Base-by-base conservation (phyloP, 2,329 filamentous ascomycete species). In the Penicillium expansum region DNA sequence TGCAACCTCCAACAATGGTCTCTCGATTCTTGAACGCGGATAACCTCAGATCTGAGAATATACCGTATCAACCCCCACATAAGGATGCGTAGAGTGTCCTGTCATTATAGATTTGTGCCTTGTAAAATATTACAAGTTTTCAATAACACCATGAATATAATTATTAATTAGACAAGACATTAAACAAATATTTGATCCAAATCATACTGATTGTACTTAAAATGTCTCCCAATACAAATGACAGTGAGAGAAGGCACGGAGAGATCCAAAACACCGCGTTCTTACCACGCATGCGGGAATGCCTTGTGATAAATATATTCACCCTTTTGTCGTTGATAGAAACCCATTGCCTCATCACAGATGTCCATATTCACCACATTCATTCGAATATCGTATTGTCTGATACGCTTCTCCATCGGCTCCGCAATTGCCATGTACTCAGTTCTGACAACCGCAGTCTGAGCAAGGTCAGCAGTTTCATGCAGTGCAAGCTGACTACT, bases 281-380 rank as follows among this genome's bases (percentile, higher is more conserved):
- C 7, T 39, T 29, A 48, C 42, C 51, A 48, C 16, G 9, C 14
- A 48, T 39, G 24, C 3, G 57, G 55, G 48, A 61, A 61, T 43
- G 44, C 58, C n/a, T 35, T 52, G 20, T 53, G 16, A 16, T 61
- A 53, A 29, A 59, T 11, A 48, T 56, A 47, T 37, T 33, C 29
- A n/a, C 52, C 45, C 30, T 38, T 59, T 20, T n/a, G 37, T 33
- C 42, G 24, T 32, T 45, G 35, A 47, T 42, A 18, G 32, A 57
- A 45, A 8, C 33, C 39, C 58, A 55, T 51, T 13, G 55, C 58
- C 49, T 60, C 58, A 37, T 55, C 58, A 10, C 49, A 54, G 5
- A 60, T 62, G 29, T 58, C 55, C 47, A 58, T 57, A 50, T 55
- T 57, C 44, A 67, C 18, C 14, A 60, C 59, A 49, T 57, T 52